Evolutionary conservation across 768 basidiomycete species (phyloP), one percentile per base, ranked within the genome.

Genomic region (Candolleomyces aberdarensis): DNA sequence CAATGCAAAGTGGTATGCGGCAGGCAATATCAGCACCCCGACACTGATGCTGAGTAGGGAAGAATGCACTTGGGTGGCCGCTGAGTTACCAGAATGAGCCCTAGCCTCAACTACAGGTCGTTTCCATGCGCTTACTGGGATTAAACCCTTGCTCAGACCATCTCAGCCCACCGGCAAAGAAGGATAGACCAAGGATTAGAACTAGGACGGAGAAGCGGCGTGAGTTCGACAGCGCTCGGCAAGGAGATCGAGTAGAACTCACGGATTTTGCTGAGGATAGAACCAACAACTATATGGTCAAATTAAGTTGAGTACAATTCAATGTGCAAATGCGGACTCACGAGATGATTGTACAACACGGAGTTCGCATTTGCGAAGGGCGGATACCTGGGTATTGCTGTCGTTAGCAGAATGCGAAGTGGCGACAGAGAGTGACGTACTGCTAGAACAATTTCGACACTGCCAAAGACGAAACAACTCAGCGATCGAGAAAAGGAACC

Each of bases 81-180:
- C 89, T 91, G 59, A 4, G 46, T 47, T 59, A 41, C 26, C 22
- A 46, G 11, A 6, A 11, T 15, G 2, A 14, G 40, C 8, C 20
- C 43, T 7, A 58, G 46, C 14, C 7, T 43, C 53, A 15, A 32
- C 55, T 46, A 39, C 2, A 26, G 1, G 51, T 15, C 20, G 40
- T 0, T 20, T 17, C 29, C 31, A 20, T 14, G 9, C 13, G 72
- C 85, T 57, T 66, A 92, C 91, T 86, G 3, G 79, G 70, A 62
- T 90, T 86, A 62, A 92, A 92, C 1, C 83, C 88, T 71, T 93
- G 92, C 67, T 93, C 89, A 3, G 88, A 85, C 64, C 87, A 93
- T 14, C 83, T 81, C 63, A 86, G 67, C 0, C 91, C 91, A 14
- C 92, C 91, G 0, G 91, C 92, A 63, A 94, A 89, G 74, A 93